Conservation (phyloP, 208 protist species). For the Crithidia acanthocephali region DNA sequence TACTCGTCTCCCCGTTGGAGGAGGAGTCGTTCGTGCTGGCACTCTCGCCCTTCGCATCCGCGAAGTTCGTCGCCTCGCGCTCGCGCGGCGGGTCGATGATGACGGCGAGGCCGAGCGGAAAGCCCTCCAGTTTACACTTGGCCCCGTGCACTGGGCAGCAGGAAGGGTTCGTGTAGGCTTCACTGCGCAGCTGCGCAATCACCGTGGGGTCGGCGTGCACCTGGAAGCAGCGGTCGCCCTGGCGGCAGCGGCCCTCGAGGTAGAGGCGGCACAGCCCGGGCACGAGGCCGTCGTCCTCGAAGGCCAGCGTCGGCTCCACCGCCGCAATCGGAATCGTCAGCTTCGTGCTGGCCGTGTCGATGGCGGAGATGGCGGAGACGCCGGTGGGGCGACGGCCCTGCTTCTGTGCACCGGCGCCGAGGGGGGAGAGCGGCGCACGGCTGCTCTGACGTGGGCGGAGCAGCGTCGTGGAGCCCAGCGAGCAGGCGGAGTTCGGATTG, state of each 20-base stretch:
- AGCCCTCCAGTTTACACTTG: slow-evolving; percentile 65
- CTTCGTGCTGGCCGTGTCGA: slow-evolving; percentile 87
- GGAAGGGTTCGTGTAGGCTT: slow-evolving; percentile 61
- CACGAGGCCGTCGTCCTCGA: slow-evolving; percentile 80
- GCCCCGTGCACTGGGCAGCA: slow-evolving; percentile 84
- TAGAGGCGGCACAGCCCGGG: slow-evolving; percentile 84
- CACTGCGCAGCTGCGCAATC: slow-evolving; percentile 58
- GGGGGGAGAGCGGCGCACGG: slow-evolving; percentile 1
- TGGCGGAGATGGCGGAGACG: slow-evolving; percentile 53
- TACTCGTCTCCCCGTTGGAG: slow-evolving; percentile 28
- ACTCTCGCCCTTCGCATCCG: slow-evolving; percentile 17
- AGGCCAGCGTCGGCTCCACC: slow-evolving; percentile 72
- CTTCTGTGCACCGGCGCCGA: not conserved
- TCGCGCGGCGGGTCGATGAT: slow-evolving; percentile 51
- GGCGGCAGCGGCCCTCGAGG: slow-evolving; percentile 77
- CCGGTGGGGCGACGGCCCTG: not conserved
- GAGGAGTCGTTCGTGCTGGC: slow-evolving; percentile 19
- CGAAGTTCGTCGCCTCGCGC: slow-evolving; percentile 2
- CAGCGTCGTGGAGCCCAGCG: slow-evolving; percentile 25
- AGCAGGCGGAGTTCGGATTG: slow-evolving; percentile 19
- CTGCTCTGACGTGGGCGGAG: slow-evolving; percentile 23
- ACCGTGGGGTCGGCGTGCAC: slow-evolving; percentile 76
- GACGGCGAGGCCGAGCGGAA: slow-evolving; percentile 72
- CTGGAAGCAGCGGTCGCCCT: slow-evolving; percentile 75
- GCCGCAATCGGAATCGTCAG: slow-evolving; percentile 68